Conservation (phyloP, 371 early-diverging fungal genomes). For the Mortierella sp. region DNA sequence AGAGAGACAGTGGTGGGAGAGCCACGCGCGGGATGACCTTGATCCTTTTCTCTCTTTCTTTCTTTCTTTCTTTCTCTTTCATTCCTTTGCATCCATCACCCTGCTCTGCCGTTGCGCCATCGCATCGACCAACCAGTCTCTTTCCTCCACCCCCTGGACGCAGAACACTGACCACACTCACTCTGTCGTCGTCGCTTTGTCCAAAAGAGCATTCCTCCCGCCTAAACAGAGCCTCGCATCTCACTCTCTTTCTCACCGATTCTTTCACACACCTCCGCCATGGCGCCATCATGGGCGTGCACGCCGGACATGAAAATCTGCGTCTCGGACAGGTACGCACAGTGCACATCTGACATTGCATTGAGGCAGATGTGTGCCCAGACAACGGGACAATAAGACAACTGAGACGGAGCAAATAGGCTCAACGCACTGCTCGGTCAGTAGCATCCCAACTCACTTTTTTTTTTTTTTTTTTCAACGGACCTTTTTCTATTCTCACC, state of each 20-base stretch:
- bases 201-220: too few relatives aligned
- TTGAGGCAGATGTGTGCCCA: background rate
- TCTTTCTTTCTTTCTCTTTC: background rate
- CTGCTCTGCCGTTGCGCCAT: background rate
- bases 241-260: background rate
- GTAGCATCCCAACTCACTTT: background rate
- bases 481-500: background rate
- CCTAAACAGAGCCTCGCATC: background rate
- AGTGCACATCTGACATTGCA: background rate
- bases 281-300: constrained; percentile 38
- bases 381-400: background rate
- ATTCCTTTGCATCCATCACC: background rate
- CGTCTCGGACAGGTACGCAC: constrained; percentile 33
- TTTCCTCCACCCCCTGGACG: background rate
- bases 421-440: background rate
- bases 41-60: background rate
- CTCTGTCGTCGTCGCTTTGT: background rate
- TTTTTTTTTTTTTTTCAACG: background rate
- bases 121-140: background rate
- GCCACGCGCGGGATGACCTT: too few relatives aligned
- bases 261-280: background rate
- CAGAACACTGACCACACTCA: background rate
- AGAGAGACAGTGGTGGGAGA: too few relatives aligned
- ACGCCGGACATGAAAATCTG: constrained; percentile 33
- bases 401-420: too few relatives aligned